Evolutionary conservation across 2,329 filamentous ascomycete genomes (phyloP), one percentile per base, ranked within the genome.

Genomic region (Fusarium torreyae): DNA sequence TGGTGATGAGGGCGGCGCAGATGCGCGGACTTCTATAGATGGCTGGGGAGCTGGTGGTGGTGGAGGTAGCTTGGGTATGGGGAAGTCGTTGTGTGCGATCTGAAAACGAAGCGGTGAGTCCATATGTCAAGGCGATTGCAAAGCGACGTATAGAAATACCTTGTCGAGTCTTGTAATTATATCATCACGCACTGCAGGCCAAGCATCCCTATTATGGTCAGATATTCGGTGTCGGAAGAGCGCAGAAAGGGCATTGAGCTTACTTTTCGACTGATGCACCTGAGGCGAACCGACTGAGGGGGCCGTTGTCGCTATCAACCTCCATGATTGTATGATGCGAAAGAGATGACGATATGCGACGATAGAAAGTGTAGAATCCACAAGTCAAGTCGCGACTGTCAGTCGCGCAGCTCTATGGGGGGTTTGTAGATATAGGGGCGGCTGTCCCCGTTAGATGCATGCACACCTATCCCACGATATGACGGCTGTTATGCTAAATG

Each of bases 71-170:
- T 82, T 84, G 13, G 92, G 92, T 72, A 91, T 90, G 42, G 92
- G 89, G 74, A 97, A 97, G 53, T 91, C 90, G 76, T 89, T 85
- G 78, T 88, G 87, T 40, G 92, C 88, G 71, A 94, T 95, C 93
- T 97, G 46, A 39, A 34, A 50, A 8, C 13, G 53, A 51, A 36
- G 64, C 9, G 18, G 31, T 69, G 38, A 65, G 46, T 50, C 26
- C 26, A 24, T 24, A n/a, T 2, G 22, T 49, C 13, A 13, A 39
- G 40, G 33, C 2, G 15, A 13, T 33, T n/a, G 24, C 26, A 43
- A 13, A 28, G 42, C 31, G 40, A 46, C 36, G 15, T 20, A 17
- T 48, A 36, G 14, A 43, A 76, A 59, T 74, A 87, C 86, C 81
- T 84, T 85, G 78, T 96, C 91, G 50, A 95, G 85, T 73, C 90